Evolutionary conservation across 192 early-diverging fungal genomes (phyloP), one percentile per base, ranked within the genome.

Genomic region (Mortierella hygrophila): DNA sequence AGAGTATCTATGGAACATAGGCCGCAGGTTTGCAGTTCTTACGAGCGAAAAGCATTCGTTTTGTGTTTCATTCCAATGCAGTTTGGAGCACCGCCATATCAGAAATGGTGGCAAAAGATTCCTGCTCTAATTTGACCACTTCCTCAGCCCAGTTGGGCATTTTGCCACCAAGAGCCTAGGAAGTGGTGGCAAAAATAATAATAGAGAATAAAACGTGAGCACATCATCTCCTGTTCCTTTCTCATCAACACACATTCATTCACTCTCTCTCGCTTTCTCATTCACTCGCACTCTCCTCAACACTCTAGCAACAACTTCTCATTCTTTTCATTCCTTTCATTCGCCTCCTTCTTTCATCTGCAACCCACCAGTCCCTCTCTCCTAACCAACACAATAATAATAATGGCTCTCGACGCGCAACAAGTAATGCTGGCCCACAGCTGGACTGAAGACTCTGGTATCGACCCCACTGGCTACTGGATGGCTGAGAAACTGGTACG

Each of bases 391-490:
- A 57, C 29, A 37, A 5, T 16, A 44, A 70, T 41, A 81, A 57
- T 68, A 68, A 85, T 89, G 82, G 77, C 82, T 10, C 47, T 54
- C 10, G 80, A 76, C 52, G 78, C 76, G 29, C 87, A 83, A 65
- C 78, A 84, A 7, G 79, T 90, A 11, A 82, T 90, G 63, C 80
- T 90, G 32, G 90, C 90, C 10, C 78, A 88, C 70, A 74, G 78
- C 72, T 88, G 88, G 90, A 80, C 80, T 38, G 74, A 82, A 1
- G 85, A 90, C 70, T 74, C 76, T 20, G 88, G 57, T 20, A 72
- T 77, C 18, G 93, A 96, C 73, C 94, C 94, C 20, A 90, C 91
- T 18, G 94, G 94, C 20, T 96, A 92, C 89, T 95, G 93, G 93
- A 90, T 95, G 55, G 88, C 89, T 11, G 95, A 96, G 83, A 96